Conservation (phyloP, 1,284 basidiomycete genomes). For the Cryptococcus sp. region DNA sequence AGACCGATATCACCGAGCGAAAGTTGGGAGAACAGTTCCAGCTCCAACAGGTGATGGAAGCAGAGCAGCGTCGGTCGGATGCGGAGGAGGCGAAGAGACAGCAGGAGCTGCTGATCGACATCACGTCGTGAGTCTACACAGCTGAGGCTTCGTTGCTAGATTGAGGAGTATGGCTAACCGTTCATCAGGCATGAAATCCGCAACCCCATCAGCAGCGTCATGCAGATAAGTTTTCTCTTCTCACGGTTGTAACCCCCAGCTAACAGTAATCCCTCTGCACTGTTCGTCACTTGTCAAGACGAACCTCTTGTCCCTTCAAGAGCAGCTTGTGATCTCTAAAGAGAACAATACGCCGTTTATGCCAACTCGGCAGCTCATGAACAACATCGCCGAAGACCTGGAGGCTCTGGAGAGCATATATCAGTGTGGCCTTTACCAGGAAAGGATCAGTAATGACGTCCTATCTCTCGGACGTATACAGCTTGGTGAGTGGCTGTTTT, state of each 20-base stretch:
- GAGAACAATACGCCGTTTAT: conserved; percentile 24
- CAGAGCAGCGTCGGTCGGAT: conserved; percentile 41
- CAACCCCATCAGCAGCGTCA: conserved; percentile 40
- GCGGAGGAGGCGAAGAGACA: conserved; percentile 47
- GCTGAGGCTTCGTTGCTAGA: too few relatives aligned
- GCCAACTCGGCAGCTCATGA: conserved; percentile 41
- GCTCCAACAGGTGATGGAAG: conserved; percentile 38
- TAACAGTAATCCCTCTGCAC: conserved; percentile 22
- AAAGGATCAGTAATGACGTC: conserved; percentile 52
- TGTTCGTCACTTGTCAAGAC: conserved; percentile 47
- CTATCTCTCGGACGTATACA: conserved; percentile 51
- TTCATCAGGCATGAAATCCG: conserved; percentile 42
- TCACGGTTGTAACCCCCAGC: neutral
- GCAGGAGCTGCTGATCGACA: conserved; percentile 48
- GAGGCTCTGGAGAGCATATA: conserved; percentile 47
- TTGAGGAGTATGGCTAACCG: neutral
- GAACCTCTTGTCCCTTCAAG: conserved; percentile 36
- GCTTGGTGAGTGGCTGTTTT: conserved; percentile 25
- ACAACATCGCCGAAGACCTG: conserved; percentile 48
- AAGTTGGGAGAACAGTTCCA: conserved; percentile 44
- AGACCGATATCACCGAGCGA: conserved; percentile 44
- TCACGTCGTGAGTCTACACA: conserved; percentile 33
- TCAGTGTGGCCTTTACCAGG: conserved; percentile 50
- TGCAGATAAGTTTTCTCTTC: conserved; percentile 29
- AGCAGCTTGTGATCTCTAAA: conserved; percentile 32